Percentiles rank a stretch among this genome's conserved stretches.
These are phyloP conservation scores for Thermoascus crustaceus DNA, from an alignment of 2,329 filamentous ascomycete genomes.

Conservation along the genomic window DNA sequence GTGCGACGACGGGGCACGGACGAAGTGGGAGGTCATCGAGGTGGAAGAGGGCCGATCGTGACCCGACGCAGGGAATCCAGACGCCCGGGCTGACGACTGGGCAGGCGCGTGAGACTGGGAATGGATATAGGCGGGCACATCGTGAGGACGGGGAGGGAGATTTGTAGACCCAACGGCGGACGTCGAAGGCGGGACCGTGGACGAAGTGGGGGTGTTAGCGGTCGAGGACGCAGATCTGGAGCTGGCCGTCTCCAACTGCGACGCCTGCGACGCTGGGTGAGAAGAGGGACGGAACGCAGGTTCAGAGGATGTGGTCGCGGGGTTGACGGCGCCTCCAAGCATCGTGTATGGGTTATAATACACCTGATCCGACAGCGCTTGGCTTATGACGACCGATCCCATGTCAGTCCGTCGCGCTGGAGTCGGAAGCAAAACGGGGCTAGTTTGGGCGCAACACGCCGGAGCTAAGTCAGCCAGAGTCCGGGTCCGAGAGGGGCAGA, in stretches of 20 bases:
- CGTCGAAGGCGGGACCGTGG: constrained; percentile 27
- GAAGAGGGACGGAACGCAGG: constrained; percentile 26
- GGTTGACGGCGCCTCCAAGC: constrained; percentile 40
- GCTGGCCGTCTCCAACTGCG: constrained; percentile 17
- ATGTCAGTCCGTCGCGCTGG: constrained; percentile 39
- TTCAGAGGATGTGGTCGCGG: constrained; percentile 22
- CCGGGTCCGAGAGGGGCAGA: neutral
- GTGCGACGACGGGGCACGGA: constrained; percentile 18
- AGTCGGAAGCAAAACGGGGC: constrained; percentile 1
- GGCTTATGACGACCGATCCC: constrained; percentile 55
- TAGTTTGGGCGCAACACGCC: constrained; percentile 1
- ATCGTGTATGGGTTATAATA: constrained; percentile 67
- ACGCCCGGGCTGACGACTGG: constrained; percentile 16
- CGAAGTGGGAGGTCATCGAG: constrained; percentile 44
- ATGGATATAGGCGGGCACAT: constrained; percentile 30
- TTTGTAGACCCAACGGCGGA: constrained; percentile 25
- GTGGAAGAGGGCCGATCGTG: constrained; percentile 20
- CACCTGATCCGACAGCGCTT: constrained; percentile 65
- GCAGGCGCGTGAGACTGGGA: constrained; percentile 19
- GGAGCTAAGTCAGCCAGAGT: neutral
- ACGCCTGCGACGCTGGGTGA: constrained; percentile 15
- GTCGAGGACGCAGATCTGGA: constrained; percentile 25
- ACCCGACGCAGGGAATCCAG: constrained; percentile 14
- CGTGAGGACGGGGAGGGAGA: constrained; percentile 21
- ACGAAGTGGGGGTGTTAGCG: constrained; percentile 26